Evolutionary conservation across 441 rosid genomes (phyloP), one percentile per base, ranked within the genome.

Genomic region (Syzygium syzygioides): DNA sequence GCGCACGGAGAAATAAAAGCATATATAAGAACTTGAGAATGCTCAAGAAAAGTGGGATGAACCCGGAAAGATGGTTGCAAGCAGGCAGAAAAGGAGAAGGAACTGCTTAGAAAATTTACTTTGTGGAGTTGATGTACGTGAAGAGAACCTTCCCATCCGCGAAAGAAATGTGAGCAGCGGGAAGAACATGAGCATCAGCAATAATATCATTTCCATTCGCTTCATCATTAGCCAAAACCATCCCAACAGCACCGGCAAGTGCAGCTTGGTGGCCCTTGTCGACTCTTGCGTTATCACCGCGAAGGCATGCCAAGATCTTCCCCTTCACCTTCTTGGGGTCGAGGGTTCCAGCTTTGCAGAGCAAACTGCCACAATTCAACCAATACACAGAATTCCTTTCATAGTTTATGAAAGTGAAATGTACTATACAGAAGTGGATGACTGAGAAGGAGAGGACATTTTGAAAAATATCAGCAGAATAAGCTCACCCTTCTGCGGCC

Each of bases 291-390:
- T 37, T 93, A 4, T 26, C 87, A 14, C 95, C 97, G 14, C 94
- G 87, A n/a, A 94, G 87, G 89, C 98, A 96, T 12, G 93, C 89
- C 55, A 96, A 19, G n/a, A 96, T 94, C 92, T 95, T 96, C 64
- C 98, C 97, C 13, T 88, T 91, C 23, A 85, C 97, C 89, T 91
- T 95, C 45, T n/a, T 30, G 1, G 92, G 94, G 86, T 97, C 98
- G 32, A 96, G 90, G 76, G 94, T 91, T 45, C 85, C 93, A 32
- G 88, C 76, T 89, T 41, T 52, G 89, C 98, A 96, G 26, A 89
- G 20, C 52, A 28, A 32, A 18, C 97, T 95, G 90, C 88, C 79
- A 1, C 57, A 54, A 56, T 60, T 30, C 19, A 68, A 45, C 53
- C 18, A 76, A 13, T 76, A 12, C 83, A 41, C 52, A 52, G 62